Base-by-base conservation (phyloP, 2,329 filamentous ascomycete genomes). In the Xylaria sp. region DNA sequence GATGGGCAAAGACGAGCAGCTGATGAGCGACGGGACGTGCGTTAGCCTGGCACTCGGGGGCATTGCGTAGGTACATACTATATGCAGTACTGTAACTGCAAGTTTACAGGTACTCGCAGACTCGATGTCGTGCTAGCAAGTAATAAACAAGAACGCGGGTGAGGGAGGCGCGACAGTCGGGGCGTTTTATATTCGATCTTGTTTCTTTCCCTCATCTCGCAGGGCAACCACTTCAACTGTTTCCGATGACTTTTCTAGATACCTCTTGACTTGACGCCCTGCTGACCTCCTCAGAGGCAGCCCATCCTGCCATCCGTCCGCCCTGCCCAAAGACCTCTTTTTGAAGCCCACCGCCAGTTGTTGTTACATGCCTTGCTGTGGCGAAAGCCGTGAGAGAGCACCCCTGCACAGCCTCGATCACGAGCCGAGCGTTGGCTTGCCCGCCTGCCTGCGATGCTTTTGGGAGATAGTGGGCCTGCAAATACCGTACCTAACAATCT, bases 251-350 rank as follows among this genome's bases (percentile, higher is more conserved):
- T 26, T 11, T 26, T 26, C 24, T 26, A 11, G 24, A 26, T 69
- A 57, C n/a, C n/a, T n/a, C n/a, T n/a, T n/a, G n/a, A n/a, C 38
- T 69, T 64, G 39, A 65, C 71, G 34, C 43, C 42, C 50, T 26
- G 24, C 24, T 5, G 24, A 11, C 24, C 24, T 26, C 24, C 24
- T 11, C 11, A 26, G 24, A 26, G 11, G 11, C 24, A 26, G 24
- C 24, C 24, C 24, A 26, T n/a, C n/a, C n/a, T n/a, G n/a, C n/a
- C n/a, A n/a, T n/a, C 24, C 6, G 24, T 26, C 24, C 24, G 24
- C 24, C 24, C 11, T 26, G 24, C 24, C 24, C n/a, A n/a, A 26
- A 6, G 24, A 44, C 18, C 24, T 26, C 34, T 41, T 52, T 48
- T 49, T 38, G 24, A 38, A 50, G 52, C 24, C 24, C 24, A 26